These are phyloP conservation scores for Trichoderma sp. DNA, from an alignment of 2,329 filamentous ascomycete species.

Conservation along the genomic window DNA sequence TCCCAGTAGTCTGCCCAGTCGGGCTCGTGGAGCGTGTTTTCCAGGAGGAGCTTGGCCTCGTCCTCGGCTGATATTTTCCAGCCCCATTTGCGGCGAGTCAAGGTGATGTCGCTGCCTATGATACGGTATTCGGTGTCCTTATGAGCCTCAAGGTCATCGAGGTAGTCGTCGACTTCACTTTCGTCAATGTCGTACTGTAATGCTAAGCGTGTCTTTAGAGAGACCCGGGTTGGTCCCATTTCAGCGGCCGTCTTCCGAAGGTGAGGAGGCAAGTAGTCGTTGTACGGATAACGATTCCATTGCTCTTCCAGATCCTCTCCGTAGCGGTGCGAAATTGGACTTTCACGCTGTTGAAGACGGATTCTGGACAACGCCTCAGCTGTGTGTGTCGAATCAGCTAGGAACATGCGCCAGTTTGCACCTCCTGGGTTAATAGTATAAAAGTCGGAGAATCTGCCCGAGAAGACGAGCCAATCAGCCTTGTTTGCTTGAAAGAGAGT, in stretches of 20 bases:
- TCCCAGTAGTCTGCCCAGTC: conserved; percentile 30
- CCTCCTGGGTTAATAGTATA: not conserved
- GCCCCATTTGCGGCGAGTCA: conserved; percentile 25
- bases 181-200: conserved; percentile 19
- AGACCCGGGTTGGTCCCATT: not conserved
- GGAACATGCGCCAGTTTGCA: not conserved
- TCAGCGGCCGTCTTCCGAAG: not conserved
- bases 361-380: not conserved
- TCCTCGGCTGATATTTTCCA: conserved; percentile 25
- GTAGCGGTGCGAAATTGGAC: not conserved
- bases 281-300: conserved; percentile 19
- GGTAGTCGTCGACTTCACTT: conserved; percentile 17
- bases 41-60: conserved; percentile 27
- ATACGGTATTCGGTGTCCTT: conserved; percentile 20
- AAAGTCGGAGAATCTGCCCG: not conserved
- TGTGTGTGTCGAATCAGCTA: not conserved
- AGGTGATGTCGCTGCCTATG: conserved; percentile 24
- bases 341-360: fast-evolving
- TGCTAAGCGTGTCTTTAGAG: conserved; percentile 8
- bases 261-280: not conserved
- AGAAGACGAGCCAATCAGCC: not conserved
- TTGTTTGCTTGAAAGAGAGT: conserved; percentile 21
- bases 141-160: conserved; percentile 16
- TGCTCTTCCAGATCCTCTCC: not conserved
- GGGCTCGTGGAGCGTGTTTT: conserved; percentile 26